Base-by-base conservation (phyloP, 345 rosid genomes). In the Raphanus raphanistrum region DNA sequence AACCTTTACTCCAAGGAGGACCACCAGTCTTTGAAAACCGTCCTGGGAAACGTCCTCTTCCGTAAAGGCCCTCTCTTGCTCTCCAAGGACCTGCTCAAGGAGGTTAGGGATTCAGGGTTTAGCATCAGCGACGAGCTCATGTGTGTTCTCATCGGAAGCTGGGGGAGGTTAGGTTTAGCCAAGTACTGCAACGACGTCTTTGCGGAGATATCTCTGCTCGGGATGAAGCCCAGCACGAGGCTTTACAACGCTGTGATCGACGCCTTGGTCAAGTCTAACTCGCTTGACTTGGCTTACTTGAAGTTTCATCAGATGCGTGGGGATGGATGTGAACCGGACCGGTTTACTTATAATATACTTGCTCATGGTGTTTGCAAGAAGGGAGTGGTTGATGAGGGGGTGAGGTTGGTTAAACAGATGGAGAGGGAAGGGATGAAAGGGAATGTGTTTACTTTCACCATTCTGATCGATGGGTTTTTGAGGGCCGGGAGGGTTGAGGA, bases 111-210 rank as follows among this genome's bases (percentile, higher is more conserved):
- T 48, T 89, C 94, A 0, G 94, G 94, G 48, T 86, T 64, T 76
- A 45, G 71, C 35, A 82, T 94, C 8, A 83, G 69, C 17, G 98
- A 92, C 10, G 92, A 92, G 17, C 81, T 94, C 86, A 82, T 94
- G 63, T 87, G 91, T 61, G 67, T 89, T 85, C 76, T 92, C 84
- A 84, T 94, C 66, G 90, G 97, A 38, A 88, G 93, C 76, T 94
- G 98, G 98, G 98, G 98, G 4, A 90, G 84, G 72, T 81, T 92
- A 76, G 98, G 98, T 32, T 84, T 94, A 81, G 92, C 93, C 6
- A 90, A 88, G 54, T 94, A 92, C 78, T 90, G 97, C 78, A 80
- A 81, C 71, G 98, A 94, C 64, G 83, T 92, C 60, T 92, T 92
- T 74, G 92, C 89, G 65, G 97, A 92, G 83, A 85, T 92, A 28